Conservation (phyloP, 768 basidiomycete species). For the Neoboletus subvelutipes region DNA sequence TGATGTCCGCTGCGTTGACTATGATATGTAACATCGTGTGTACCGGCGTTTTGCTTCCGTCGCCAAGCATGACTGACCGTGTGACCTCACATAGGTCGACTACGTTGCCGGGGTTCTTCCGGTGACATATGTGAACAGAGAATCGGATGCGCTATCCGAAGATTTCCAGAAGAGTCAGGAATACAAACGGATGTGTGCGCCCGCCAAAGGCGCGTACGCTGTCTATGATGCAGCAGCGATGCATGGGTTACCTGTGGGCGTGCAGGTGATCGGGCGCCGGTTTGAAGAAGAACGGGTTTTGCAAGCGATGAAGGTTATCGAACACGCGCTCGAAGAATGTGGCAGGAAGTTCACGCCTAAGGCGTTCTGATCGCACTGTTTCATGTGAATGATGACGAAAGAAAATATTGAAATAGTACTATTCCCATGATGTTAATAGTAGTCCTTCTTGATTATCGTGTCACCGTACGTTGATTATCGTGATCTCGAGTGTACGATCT, state of each 20-base stretch:
- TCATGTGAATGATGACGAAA: no score
- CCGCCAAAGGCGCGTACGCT: constrained; percentile 47
- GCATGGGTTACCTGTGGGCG: constrained; percentile 67
- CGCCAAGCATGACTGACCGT: background rate
- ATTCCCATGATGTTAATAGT: no score
- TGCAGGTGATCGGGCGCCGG: constrained; percentile 60
- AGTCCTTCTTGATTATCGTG: no score
- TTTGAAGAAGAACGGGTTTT: constrained; percentile 75
- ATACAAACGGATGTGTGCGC: constrained; percentile 38
- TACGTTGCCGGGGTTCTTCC: constrained; percentile 61
- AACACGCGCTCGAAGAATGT: constrained; percentile 29
- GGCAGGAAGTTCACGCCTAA: constrained; percentile 24
- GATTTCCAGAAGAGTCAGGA: constrained; percentile 27
- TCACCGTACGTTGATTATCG: no score
- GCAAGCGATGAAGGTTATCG: constrained; percentile 64
- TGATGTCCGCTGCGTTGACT: constrained; percentile 33
- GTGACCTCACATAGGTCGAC: constrained; percentile 41
- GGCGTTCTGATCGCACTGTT: constrained; percentile 16
- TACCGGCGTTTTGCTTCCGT: background rate
- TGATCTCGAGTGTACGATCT: no score
- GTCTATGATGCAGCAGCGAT: constrained; percentile 61
- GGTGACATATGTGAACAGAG: constrained; percentile 49
- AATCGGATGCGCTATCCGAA: constrained; percentile 39
- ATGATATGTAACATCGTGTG: constrained; percentile 48
- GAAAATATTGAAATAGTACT: no score